phyloP scores from a whole-genome alignment of 805 yeast genomes.

The Suhomyces sp. region DNA sequence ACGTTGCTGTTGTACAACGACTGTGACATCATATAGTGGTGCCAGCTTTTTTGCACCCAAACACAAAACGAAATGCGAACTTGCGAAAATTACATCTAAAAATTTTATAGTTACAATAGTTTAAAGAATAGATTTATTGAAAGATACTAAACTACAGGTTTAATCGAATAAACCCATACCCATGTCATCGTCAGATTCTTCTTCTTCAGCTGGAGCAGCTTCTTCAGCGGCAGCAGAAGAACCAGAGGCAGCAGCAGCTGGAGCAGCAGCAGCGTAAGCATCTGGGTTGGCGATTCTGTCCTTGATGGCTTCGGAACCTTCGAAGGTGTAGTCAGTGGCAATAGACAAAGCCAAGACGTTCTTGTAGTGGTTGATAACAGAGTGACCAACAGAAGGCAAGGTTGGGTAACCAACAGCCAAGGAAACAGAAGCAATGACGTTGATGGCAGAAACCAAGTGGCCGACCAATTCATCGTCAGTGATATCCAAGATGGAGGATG shows the following conservation, averaged over 20 bases:
- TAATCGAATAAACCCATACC: conserved; percentile 99
- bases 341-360: conserved; percentile 94
- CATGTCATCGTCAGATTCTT: conserved; percentile 85
- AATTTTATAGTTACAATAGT: neutral
- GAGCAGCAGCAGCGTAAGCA: conserved; percentile 99
- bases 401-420: conserved; percentile 99
- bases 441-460: conserved; percentile 90
- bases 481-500: conserved; percentile 94
- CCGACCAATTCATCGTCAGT: conserved; percentile 93
- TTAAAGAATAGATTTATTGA: neutral
- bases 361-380: conserved; percentile 98
- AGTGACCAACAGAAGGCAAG: conserved; percentile 98
- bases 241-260: conserved; percentile 80
- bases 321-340: conserved; percentile 98
- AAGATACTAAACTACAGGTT: conserved; percentile 21
- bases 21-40: neutral
- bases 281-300: conserved; percentile 99
- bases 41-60: neutral
- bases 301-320: conserved; percentile 98
- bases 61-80: neutral
- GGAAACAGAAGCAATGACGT: conserved; percentile 92
- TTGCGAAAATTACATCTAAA: neutral
- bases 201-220: conserved; percentile 67
- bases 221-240: conserved; percentile 65
- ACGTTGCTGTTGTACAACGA: neutral